Evolutionary conservation across 345 rosid genomes (phyloP).

Genomic region (Durio zibethinus): DNA sequence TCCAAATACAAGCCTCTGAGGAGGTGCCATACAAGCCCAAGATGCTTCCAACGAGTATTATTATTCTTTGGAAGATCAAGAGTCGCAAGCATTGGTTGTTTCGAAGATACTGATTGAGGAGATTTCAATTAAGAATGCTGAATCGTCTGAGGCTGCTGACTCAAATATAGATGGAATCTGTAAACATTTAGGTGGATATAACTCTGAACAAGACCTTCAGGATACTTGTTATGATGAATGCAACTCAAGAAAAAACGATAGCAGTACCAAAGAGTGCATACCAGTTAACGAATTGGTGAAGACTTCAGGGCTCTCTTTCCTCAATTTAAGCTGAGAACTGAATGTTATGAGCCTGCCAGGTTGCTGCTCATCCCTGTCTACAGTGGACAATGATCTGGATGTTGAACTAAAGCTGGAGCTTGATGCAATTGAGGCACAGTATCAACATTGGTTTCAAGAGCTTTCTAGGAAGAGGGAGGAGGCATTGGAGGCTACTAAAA

Average conservation of each 20-base stretch:
- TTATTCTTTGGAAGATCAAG: conserved; percentile 37
- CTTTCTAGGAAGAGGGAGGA: conserved; percentile 66
- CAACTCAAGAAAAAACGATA: conserved; percentile 26
- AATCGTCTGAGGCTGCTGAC: conserved; percentile 25
- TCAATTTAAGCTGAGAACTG: conserved; percentile 24
- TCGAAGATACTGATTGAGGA: conserved; percentile 38
- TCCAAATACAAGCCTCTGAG: conserved; percentile 9
- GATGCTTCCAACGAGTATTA: conserved; percentile 9
- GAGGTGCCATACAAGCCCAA: conserved; percentile 19
- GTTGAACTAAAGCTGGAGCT: conserved; percentile 56
- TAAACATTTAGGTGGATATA: conserved; percentile 25
- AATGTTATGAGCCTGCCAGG: conserved; percentile 33
- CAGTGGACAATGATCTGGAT: conserved; percentile 30
- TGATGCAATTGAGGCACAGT: conserved; percentile 60
- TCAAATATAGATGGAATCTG: conserved; percentile 26
- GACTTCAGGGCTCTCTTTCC: conserved; percentile 27
- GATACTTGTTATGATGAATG: conserved; percentile 27
- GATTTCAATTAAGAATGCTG: conserved; percentile 24
- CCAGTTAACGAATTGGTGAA: conserved; percentile 21
- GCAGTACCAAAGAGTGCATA: conserved; percentile 22
- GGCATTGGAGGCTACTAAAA: conserved; percentile 57
- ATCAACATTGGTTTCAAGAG: conserved; percentile 51
- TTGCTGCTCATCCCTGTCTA: conserved; percentile 31
- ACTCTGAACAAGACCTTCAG: conserved; percentile 27
- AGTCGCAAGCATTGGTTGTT: conserved; percentile 36